A percentile compares a stretch with the other conserved stretches of the same genome.
Evolutionary conservation across 768 basidiomycete species (phyloP).

Genomic region (Xerocomellus dryophilus): DNA sequence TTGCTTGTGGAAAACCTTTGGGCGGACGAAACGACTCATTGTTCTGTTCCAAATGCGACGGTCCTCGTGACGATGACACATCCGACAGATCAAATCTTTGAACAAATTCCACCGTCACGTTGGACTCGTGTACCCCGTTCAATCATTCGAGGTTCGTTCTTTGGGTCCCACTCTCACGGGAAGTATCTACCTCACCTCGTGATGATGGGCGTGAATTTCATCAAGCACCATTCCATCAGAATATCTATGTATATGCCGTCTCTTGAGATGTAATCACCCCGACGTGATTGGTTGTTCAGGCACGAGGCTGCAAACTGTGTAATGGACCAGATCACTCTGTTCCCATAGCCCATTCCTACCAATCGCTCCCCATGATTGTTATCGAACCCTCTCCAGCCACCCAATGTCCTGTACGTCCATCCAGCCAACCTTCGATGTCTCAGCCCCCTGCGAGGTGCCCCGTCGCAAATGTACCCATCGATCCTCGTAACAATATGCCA

Average conservation of each 20-base stretch:
- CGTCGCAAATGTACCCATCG: neutral
- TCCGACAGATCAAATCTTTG: no score
- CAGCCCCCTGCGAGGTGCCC: slow-evolving; percentile 3
- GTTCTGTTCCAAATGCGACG: no score
- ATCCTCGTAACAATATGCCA: slow-evolving; percentile 14
- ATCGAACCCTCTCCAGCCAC: neutral
- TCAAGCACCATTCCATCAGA: neutral
- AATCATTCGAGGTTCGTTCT: neutral
- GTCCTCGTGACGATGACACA: no score
- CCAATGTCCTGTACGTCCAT: slow-evolving; percentile 1
- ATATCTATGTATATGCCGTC: neutral
- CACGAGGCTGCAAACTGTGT: neutral
- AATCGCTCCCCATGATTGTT: neutral
- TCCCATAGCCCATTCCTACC: no score
- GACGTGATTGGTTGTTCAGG: neutral
- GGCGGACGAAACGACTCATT: no score
- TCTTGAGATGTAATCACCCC: neutral
- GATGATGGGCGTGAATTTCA: no score
- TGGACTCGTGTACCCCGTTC: no score
- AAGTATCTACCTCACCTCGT: no score
- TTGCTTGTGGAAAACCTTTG: no score
- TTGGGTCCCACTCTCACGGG: neutral
- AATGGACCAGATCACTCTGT: neutral
- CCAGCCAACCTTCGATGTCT: neutral
- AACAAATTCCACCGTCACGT: no score